These are phyloP conservation scores for Mortierella sp. DNA, from an alignment of 371 early-diverging fungal species.

Conservation along the genomic window DNA sequence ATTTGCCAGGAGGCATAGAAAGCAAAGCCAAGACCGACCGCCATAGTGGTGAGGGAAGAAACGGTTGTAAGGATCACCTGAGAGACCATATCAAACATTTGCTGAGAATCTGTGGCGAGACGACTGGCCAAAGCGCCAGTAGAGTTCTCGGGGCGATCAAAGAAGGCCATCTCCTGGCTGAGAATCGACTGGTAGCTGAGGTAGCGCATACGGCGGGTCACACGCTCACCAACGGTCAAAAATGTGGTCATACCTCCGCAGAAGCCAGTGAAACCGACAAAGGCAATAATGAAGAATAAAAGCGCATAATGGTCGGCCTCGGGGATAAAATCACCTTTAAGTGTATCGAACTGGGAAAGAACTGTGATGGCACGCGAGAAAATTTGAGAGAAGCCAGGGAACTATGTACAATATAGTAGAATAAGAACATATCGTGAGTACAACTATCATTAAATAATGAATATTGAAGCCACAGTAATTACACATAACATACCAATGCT, in stretches of 20 bases:
- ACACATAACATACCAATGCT: constrained; percentile 57
- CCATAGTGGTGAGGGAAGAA: constrained; percentile 57
- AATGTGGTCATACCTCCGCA: constrained; percentile 38
- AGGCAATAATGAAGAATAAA: constrained; percentile 83
- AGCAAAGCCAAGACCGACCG: constrained; percentile 63
- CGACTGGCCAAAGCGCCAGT: constrained; percentile 90
- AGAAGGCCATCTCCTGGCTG: constrained; percentile 89
- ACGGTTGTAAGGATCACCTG: constrained; percentile 68
- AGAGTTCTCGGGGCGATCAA: constrained; percentile 86
- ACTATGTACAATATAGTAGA: constrained; percentile 15
- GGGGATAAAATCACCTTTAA: constrained; percentile 46
- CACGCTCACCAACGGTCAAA: constrained; percentile 44
- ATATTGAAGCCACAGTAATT: background rate
- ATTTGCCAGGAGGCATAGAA: constrained; percentile 71
- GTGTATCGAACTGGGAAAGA: constrained; percentile 11
- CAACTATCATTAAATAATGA: too few relatives aligned
- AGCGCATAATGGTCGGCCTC: constrained; percentile 44
- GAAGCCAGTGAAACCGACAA: constrained; percentile 79
- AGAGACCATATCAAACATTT: constrained; percentile 77
- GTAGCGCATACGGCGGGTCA: constrained; percentile 48
- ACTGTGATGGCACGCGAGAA: constrained; percentile 55
- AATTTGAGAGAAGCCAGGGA: constrained; percentile 76
- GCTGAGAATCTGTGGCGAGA: constrained; percentile 87
- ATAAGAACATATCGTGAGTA: background rate
- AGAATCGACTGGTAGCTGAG: constrained; percentile 64